Evolutionary conservation across 108 stramenopile species (phyloP), one percentile per base, ranked within the genome.

Genomic region (Seminavis robusta): DNA sequence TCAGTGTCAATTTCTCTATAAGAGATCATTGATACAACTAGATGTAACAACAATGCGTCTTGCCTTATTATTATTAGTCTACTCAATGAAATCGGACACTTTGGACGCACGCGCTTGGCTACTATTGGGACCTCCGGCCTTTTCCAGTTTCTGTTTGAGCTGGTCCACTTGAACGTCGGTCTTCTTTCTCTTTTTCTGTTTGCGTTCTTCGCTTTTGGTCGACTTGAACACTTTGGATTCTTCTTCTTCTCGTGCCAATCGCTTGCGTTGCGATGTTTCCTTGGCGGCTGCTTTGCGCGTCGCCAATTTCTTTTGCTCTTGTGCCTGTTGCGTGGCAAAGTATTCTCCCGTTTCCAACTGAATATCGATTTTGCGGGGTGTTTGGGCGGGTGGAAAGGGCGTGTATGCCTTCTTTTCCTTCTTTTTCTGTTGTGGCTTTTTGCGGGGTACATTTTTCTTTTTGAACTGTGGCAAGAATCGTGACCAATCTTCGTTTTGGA

Each of bases 381-480:
- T 71, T 57, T 90, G 95, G 8, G 92, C 82, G 4, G 96, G 96
- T 21, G 97, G 97, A 61, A 99, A 99, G 16, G 98, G 97, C 4
- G 98, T 99, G 78, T 99, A 98, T 1, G 74, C 49, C 63, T 95
- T 95, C 72, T 94, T 90, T 55, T 82, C 79, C 54, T 62, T 74
- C 39, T 40, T 56, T 5, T 40, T 40, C 33, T n/a, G 27, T 38
- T 60, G 56, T 31, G 56, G 29, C 37, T 45, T 53, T 64, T 80
- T 91, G 38, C 92, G 76, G 50, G 78, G 83, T 11, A 97, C 95
- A 74, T 98, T 99, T 70, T 96, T 98, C 74, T 96, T 98, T 44
- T 87, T 86, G 67, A 99, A 99, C 23, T 77, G 83, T 0, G 99
- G 99, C 27, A 99, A 63, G 59, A 99, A 99, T n/a, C 99, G 78